Base-by-base conservation (phyloP, 139 green algal species). In the Chlamydomonas sp. region DNA sequence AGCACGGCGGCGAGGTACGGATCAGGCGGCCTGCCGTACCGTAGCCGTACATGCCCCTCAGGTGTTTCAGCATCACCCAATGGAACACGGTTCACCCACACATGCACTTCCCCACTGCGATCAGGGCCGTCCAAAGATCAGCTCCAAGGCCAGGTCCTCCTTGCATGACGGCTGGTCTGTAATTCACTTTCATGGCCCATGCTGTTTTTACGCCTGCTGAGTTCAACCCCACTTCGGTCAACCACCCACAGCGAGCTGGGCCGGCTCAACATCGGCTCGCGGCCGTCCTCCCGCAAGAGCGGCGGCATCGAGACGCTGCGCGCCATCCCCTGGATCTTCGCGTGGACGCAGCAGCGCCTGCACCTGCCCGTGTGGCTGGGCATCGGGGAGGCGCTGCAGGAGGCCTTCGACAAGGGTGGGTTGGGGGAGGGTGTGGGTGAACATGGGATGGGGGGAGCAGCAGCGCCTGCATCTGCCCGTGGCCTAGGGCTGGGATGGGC, bases 361-460 rank as follows among this genome's bases (percentile, higher is more conserved):
- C 92, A 98, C 87, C 94, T 99, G 90, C 98, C 98, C 62, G 97
- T 98, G 69, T 99, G 98, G 98, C 96, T 99, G 79, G 98, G 98
- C 83, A 93, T 99, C 18, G 96, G 96, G 60, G 94, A 97, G 78
- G 98, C 96, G 64, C 91, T 99, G 71, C 60, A 94, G n/a, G 71
- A 79, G 10, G 92, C 92, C 14, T 89, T 96, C 16, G 90, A 92
- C 0, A 62, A 92, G 63, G 92, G 92, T 71, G 85, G 95, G 64
- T 69, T 89, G 77, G 72, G 80, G 68, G 66, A 86, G 1, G 63
- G 6, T 69, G 66, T 57, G 61, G 0, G 62, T 71, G 78, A 69
- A 80, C 31, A 49, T 62, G 76, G 76, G 59, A 62, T 15, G 80
- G 15, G 6, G 16, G 80, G 64, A 67, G 31, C 49, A 63, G 3